These are phyloP conservation scores for Durusdinium trenchii DNA, from an alignment of 73 alveolate species.

Conservation along the genomic window DNA sequence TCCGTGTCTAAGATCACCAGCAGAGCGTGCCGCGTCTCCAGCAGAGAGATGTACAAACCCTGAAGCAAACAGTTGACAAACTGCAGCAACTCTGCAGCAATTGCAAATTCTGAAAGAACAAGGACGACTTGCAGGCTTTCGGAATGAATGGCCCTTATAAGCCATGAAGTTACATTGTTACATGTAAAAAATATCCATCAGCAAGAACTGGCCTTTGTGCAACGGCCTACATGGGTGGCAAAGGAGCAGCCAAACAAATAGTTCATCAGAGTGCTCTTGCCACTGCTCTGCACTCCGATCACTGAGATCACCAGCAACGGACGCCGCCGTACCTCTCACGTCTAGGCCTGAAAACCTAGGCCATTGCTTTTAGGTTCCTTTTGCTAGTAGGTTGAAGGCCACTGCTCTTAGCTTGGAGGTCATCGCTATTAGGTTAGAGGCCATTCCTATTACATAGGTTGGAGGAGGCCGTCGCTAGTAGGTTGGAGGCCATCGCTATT, in stretches of 20 bases:
- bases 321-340: slow-evolving; percentile 62
- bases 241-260: slow-evolving; percentile 96
- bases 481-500: no score
- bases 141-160: no score
- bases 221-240: slow-evolving; percentile 96
- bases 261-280: slow-evolving; percentile 96
- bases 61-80: no score
- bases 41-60: slow-evolving; percentile 96
- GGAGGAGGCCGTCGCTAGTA: no score
- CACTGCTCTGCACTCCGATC: slow-evolving; percentile 96
- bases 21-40: slow-evolving; percentile 89
- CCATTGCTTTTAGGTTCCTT: not conserved
- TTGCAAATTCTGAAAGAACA: no score
- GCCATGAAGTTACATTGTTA: not conserved
- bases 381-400: no score
- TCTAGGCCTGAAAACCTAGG: not conserved
- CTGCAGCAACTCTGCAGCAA: no score
- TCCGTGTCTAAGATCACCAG: slow-evolving; percentile 96
- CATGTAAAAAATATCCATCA: not conserved
- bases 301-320: slow-evolving; percentile 96
- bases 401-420: no score
- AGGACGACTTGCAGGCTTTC: no score
- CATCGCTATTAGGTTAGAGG: no score
- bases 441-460: no score
- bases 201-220: slow-evolving; percentile 88